phyloP scores from a whole-genome alignment of 192 early-diverging fungal genomes.

The Coemansia sp. region DNA sequence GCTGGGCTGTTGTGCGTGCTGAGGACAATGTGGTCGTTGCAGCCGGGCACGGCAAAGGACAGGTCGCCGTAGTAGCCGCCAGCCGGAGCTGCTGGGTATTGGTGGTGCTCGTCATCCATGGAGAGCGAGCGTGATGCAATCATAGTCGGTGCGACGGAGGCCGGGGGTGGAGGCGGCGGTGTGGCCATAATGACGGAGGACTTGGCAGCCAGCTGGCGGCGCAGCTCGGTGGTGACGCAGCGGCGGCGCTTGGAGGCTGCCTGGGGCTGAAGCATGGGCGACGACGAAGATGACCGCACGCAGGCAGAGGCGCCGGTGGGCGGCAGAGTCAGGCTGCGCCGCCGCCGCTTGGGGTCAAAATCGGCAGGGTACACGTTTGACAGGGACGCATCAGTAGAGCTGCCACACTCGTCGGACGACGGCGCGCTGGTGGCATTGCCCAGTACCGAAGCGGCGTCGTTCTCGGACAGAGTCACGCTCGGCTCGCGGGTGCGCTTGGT shows the following conservation, averaged over 20 bases:
- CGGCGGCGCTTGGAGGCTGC: slow-evolving; percentile 40
- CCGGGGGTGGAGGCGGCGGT: slow-evolving; percentile 7
- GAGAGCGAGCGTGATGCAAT: slow-evolving; percentile 13
- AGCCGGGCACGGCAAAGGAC: slow-evolving; percentile 1
- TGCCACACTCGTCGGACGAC: slow-evolving; percentile 6
- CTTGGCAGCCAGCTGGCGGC: slow-evolving; percentile 50
- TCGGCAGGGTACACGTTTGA: slow-evolving; percentile 8
- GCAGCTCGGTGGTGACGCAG: slow-evolving; percentile 45
- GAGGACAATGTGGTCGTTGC: background rate
- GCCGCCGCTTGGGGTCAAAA: slow-evolving; percentile 30
- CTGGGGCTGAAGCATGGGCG: slow-evolving; percentile 30
- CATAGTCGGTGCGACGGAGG: slow-evolving; percentile 1
- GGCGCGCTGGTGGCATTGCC: slow-evolving; percentile 27
- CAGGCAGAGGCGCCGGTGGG: background rate
- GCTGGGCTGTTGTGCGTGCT: slow-evolving; percentile 3
- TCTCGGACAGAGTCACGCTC: slow-evolving; percentile 24
- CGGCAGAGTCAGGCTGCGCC: slow-evolving; percentile 45
- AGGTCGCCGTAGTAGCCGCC: slow-evolving; percentile 25
- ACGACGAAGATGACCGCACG: slow-evolving; percentile 34
- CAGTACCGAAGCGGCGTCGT: slow-evolving; percentile 6
- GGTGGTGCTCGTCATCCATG: slow-evolving; percentile 1
- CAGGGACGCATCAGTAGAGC: background rate
- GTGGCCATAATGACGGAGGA: slow-evolving; percentile 19
- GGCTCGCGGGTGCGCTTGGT: slow-evolving; percentile 32
- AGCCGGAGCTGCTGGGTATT: slow-evolving; percentile 1